Percentiles rank a stretch among this genome's conserved stretches.
Evolutionary conservation across 495 filamentous ascomycete species (phyloP).

Genomic region (Xylaria palmicola): DNA sequence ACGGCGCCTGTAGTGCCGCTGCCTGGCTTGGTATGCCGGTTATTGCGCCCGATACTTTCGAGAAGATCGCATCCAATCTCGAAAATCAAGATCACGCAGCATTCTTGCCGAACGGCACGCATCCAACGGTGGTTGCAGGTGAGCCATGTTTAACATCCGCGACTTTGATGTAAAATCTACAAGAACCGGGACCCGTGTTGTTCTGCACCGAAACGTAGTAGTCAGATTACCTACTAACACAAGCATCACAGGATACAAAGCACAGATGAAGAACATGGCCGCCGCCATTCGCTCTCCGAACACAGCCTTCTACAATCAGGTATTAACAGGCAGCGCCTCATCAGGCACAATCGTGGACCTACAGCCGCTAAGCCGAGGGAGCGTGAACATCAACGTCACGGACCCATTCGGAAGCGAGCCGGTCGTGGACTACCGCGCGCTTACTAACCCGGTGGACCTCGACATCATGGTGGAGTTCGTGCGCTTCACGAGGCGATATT

Average conservation of each 20-base stretch:
- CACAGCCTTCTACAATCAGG: slow-evolving; percentile 46
- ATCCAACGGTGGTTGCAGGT: slow-evolving; percentile 40
- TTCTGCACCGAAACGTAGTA: too few species aligned
- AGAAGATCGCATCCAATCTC: slow-evolving; percentile 32
- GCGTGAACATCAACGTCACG: slow-evolving; percentile 42
- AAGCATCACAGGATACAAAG: slow-evolving; percentile 35
- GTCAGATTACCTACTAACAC: neutral
- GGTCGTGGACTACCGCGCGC: slow-evolving; percentile 48
- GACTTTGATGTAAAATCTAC: too few species aligned
- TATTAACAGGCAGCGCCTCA: slow-evolving; percentile 33
- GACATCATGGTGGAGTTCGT: slow-evolving; percentile 43
- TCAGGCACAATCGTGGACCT: slow-evolving; percentile 40
- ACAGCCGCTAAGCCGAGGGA: slow-evolving; percentile 48
- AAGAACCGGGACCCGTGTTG: too few species aligned
- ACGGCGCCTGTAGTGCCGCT: slow-evolving; percentile 43
- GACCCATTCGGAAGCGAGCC: slow-evolving; percentile 39
- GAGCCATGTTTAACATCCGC: too few species aligned
- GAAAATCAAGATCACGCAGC: slow-evolving; percentile 37
- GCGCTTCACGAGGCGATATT: slow-evolving; percentile 39
- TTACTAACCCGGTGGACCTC: slow-evolving; percentile 49
- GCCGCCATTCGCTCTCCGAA: slow-evolving; percentile 34
- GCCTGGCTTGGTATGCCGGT: slow-evolving; percentile 48
- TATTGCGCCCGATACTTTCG: slow-evolving; percentile 37
- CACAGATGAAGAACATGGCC: slow-evolving; percentile 45
- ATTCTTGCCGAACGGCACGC: slow-evolving; percentile 35